phyloP scores from a whole-genome alignment of 495 filamentous ascomycete species.

The Daldinia vernicosa region DNA sequence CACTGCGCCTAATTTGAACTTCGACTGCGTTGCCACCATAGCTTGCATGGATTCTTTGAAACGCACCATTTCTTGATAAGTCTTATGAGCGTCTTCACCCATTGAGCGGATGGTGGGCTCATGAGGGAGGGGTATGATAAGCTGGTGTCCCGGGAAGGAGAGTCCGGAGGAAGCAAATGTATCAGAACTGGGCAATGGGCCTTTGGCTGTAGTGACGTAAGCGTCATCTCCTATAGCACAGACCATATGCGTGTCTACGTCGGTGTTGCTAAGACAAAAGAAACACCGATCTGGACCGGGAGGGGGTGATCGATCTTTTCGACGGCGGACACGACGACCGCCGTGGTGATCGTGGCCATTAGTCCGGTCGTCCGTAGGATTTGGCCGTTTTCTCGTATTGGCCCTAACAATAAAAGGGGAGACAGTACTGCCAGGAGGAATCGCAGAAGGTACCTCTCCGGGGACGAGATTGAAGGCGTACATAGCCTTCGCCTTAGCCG shows the following conservation, averaged over 20 bases:
- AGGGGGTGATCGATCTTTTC: constrained; percentile 58
- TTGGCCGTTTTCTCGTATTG: constrained; percentile 67
- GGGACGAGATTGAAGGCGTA: constrained; percentile 87
- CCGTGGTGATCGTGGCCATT: constrained; percentile 62
- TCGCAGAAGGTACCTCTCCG: constrained; percentile 60
- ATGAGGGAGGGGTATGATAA: constrained; percentile 89
- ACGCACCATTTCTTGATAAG: constrained; percentile 78
- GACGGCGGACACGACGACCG: constrained; percentile 65
- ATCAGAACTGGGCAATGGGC: constrained; percentile 74
- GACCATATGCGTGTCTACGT: constrained; percentile 85
- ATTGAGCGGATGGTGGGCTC: constrained; percentile 60
- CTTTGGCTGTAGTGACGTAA: constrained; percentile 92
- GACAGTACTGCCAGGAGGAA: constrained; percentile 74
- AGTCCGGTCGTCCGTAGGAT: constrained; percentile 60
- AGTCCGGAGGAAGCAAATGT: constrained; percentile 69
- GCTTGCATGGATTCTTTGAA: constrained; percentile 76
- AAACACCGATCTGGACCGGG: constrained; percentile 84
- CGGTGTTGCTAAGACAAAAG: constrained; percentile 90
- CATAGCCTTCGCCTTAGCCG: constrained; percentile 80
- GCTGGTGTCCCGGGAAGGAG: constrained; percentile 82
- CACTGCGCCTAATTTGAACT: constrained; percentile 74
- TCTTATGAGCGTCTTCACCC: constrained; percentile 69
- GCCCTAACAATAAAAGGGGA: constrained; percentile 66
- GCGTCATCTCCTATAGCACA: constrained; percentile 82
- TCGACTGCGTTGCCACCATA: constrained; percentile 67